phyloP scores from a whole-genome alignment of 192 early-diverging fungal species.

The Neocallimastix lanati region DNA sequence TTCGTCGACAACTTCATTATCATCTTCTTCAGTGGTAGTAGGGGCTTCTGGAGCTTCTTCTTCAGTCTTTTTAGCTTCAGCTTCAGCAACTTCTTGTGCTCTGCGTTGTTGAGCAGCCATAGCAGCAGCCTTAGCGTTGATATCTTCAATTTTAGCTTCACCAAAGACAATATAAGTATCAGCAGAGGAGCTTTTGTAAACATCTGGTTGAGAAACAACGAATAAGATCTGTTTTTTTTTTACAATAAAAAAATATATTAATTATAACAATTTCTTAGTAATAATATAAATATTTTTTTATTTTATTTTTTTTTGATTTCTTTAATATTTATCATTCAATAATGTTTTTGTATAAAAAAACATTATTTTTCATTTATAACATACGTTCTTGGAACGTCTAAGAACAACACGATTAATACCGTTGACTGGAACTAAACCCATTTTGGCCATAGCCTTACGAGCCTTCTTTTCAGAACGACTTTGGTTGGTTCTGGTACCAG shows the following conservation, averaged over 20 bases:
- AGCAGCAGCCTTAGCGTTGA: conserved; percentile 52
- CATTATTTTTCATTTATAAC: too few relatives aligned
- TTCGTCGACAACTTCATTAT: conserved; percentile 62
- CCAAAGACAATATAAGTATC: conserved; percentile 96
- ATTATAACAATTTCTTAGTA: too few relatives aligned
- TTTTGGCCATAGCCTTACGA: conserved; percentile 83
- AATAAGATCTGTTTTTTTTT: conserved; percentile 59
- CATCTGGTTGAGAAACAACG: conserved; percentile 76
- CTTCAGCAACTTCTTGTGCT: conserved; percentile 17
- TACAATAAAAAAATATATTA: too few relatives aligned
- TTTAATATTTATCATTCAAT: too few relatives aligned
- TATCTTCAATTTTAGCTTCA: conserved; percentile 76
- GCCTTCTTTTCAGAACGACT: conserved; percentile 88
- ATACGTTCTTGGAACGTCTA: conserved; percentile 55
- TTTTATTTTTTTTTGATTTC: too few relatives aligned
- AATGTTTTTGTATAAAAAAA: too few relatives aligned
- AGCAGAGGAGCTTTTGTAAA: conserved; percentile 72
- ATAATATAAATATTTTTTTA: too few relatives aligned
- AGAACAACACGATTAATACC: conserved; percentile 82
- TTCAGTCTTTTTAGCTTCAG: conserved; percentile 14
- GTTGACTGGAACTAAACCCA: conserved; percentile 68
- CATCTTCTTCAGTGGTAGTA: conserved; percentile 23
- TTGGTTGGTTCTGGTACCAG: conserved; percentile 18
- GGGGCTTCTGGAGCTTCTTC: conserved; percentile 18
- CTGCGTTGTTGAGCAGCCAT: conserved; percentile 33